Percentiles rank a stretch among this genome's conserved stretches.
phyloP scores from a whole-genome alignment of 208 protist species.

The Crithidia acanthocephali region DNA sequence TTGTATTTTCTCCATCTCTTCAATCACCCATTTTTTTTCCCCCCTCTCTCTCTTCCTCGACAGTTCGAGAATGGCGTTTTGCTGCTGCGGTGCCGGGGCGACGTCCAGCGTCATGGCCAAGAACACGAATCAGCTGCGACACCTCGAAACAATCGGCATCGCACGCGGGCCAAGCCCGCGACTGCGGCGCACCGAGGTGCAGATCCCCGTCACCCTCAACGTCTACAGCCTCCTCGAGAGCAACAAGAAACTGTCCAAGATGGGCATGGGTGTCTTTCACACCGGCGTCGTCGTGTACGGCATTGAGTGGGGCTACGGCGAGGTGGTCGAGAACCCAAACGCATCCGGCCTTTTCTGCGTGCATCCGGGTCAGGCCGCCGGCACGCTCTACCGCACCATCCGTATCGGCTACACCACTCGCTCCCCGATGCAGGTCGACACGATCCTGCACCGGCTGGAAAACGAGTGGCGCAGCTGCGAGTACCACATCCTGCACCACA shows the following conservation, averaged over 20 bases:
- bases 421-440: slow-evolving; percentile 86
- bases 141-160: slow-evolving; percentile 39
- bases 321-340: slow-evolving; percentile 65
- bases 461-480: slow-evolving; percentile 88
- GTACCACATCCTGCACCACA: slow-evolving; percentile 91
- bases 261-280: slow-evolving; percentile 91
- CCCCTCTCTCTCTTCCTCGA: neutral
- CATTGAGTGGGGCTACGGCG: slow-evolving; percentile 92
- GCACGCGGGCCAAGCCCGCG: slow-evolving; percentile 45
- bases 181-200: slow-evolving; percentile 34
- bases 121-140: slow-evolving; percentile 28
- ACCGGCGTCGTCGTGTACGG: slow-evolving; percentile 90
- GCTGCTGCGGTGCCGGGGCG: slow-evolving; percentile 51
- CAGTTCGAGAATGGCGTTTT: slow-evolving; percentile 37
- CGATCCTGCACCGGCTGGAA: slow-evolving; percentile 83
- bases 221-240: slow-evolving; percentile 80
- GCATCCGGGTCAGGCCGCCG: slow-evolving; percentile 70
- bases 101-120: slow-evolving; percentile 24
- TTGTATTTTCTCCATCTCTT: no score
- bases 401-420: slow-evolving; percentile 75
- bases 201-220: slow-evolving; percentile 74
- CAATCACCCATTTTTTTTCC: neutral
- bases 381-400: slow-evolving; percentile 68
- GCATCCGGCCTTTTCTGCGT: slow-evolving; percentile 84
- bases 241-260: slow-evolving; percentile 65